phyloP scores from a whole-genome alignment of 805 yeast genomes.

The Starmerella gropengiesseri region DNA sequence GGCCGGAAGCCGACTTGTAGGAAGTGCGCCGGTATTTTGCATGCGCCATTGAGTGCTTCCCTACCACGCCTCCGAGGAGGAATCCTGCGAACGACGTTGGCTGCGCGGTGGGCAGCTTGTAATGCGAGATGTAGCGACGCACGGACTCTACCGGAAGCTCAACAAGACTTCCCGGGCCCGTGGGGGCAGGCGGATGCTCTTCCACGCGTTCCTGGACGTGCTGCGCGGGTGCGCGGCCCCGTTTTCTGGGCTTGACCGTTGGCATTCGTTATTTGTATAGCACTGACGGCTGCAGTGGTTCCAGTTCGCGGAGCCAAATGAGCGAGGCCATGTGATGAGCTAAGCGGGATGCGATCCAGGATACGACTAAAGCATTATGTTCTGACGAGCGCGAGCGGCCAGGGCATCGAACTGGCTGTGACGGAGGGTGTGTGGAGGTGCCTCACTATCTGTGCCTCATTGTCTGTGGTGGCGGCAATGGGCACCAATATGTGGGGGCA shows the following conservation, averaged over 20 bases:
- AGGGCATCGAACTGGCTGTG: too few species aligned
- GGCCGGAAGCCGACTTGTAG: constrained; percentile 49
- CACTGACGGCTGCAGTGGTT: too few species aligned
- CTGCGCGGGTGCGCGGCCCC: constrained; percentile 11
- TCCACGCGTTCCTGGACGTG: constrained; percentile 2
- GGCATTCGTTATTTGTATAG: constrained; percentile 17
- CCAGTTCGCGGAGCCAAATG: too few species aligned
- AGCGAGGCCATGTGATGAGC: too few species aligned
- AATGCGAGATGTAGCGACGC: constrained; percentile 55
- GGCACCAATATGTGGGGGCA: too few species aligned
- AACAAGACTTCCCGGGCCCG: constrained; percentile 6
- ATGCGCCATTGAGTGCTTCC: constrained; percentile 50
- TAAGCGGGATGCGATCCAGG: too few species aligned
- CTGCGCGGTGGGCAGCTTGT: constrained; percentile 45
- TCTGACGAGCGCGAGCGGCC: too few species aligned
- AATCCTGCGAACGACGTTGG: constrained; percentile 60
- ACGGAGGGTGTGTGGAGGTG: too few species aligned
- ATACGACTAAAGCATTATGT: too few species aligned
- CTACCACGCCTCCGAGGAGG: constrained; percentile 58
- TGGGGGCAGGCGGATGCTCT: constrained; percentile 2
- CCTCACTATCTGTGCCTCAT: too few species aligned
- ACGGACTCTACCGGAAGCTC: constrained; percentile 51
- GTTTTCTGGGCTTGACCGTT: constrained; percentile 14
- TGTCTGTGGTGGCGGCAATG: too few species aligned
- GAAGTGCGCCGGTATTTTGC: constrained; percentile 37